A percentile compares a stretch with the other conserved stretches of the same genome.
These are phyloP conservation scores for Diplogelasinospora grovesii DNA, from an alignment of 495 filamentous ascomycete genomes.

Conservation along the genomic window DNA sequence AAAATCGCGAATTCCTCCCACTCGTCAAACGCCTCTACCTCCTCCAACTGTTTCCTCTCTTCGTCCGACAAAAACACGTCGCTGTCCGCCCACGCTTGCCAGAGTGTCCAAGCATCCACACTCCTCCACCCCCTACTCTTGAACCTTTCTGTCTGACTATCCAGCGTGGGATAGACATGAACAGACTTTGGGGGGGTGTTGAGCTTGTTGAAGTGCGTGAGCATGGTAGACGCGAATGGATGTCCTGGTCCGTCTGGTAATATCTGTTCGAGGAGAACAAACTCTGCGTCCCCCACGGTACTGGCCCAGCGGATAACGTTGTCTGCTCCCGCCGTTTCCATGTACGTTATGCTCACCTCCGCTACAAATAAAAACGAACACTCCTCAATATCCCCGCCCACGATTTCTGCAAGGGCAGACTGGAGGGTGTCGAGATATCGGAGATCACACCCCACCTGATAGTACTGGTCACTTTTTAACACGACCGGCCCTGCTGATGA, in stretches of 20 bases:
- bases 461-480: conserved; percentile 62
- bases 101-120: conserved; percentile 57
- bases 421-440: conserved; percentile 55
- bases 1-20: conserved; percentile 94
- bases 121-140: conserved; percentile 54
- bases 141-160: conserved; percentile 62
- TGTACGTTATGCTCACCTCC: conserved; percentile 88
- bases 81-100: conserved; percentile 74
- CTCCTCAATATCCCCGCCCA: conserved; percentile 42
- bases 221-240: conserved; percentile 85
- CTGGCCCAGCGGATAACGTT: conserved; percentile 64
- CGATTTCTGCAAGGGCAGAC: conserved; percentile 44
- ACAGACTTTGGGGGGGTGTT: conserved; percentile 70
- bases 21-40: conserved; percentile 81
- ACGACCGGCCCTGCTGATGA: conserved; percentile 16
- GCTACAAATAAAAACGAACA: conserved; percentile 70
- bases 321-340: conserved; percentile 71
- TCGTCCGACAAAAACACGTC: conserved; percentile 50
- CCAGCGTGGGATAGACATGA: conserved; percentile 57
- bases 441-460: conserved; percentile 78
- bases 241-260: conserved; percentile 68
- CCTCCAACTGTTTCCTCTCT: conserved; percentile 53
- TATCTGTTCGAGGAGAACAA: conserved; percentile 86
- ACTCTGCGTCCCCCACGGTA: conserved; percentile 53
- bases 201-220: conserved; percentile 74